Percentiles rank a stretch among this genome's conserved stretches.
These are phyloP conservation scores for Colletotrichum theobromicola DNA, from an alignment of 2,329 filamentous ascomycete genomes.

Conservation along the genomic window DNA sequence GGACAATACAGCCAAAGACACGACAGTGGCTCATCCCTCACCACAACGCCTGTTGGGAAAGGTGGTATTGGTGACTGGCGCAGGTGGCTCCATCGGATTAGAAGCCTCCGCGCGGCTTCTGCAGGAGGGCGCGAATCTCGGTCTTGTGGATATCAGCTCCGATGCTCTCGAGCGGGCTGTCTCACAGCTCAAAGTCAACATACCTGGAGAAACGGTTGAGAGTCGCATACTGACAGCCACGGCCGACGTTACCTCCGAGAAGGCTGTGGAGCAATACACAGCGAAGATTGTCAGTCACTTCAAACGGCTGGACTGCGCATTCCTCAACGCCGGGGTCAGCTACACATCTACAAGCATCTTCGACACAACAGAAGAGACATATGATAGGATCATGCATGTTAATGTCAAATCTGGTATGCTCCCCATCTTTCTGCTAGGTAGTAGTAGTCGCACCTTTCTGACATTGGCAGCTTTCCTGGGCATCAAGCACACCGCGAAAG, in stretches of 20 bases:
- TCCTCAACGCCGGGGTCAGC: not conserved
- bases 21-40: rapidly evolving
- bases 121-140: not conserved
- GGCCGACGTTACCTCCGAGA: not conserved
- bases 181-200: not conserved
- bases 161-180: not conserved
- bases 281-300: not conserved
- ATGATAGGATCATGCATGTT: not conserved
- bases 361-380: not conserved
- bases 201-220: not conserved
- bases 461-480: not conserved
- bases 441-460: not conserved
- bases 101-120: not conserved
- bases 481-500: not conserved
- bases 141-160: not conserved
- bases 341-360: not conserved
- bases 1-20: not conserved
- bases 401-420: not conserved
- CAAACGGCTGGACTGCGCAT: not conserved
- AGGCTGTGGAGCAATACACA: not conserved
- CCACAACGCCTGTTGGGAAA: not conserved
- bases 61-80: not conserved
- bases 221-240: not conserved
- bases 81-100: not conserved
- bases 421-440: not conserved